phyloP scores from a whole-genome alignment of 768 basidiomycete genomes.

The Grammothele lineata region DNA sequence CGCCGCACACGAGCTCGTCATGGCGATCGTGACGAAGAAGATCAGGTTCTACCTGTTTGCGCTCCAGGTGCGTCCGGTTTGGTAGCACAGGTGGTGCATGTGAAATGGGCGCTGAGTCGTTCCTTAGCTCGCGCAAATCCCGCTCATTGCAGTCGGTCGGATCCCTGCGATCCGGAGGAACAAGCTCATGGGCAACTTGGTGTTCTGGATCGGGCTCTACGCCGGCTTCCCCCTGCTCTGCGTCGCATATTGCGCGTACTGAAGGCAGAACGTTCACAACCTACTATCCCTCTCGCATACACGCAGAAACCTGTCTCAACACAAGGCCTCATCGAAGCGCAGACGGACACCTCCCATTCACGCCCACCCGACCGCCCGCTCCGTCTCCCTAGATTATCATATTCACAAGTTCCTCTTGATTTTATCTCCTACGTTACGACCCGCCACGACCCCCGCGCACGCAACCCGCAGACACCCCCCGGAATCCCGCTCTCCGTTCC shows the following conservation, averaged over 20 bases:
- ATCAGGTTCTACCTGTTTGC: constrained; percentile 30
- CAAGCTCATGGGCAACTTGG: constrained; percentile 74
- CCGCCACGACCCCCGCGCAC: too few relatives aligned
- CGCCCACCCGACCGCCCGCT: too few relatives aligned
- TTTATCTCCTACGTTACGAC: too few relatives aligned
- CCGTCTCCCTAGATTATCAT: too few relatives aligned
- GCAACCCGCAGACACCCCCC: too few relatives aligned
- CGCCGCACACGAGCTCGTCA: constrained; percentile 89
- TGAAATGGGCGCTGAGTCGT: constrained; percentile 62
- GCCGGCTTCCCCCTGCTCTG: constrained; percentile 92
- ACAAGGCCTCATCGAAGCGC: too few relatives aligned
- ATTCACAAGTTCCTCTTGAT: too few relatives aligned
- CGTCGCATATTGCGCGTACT: constrained; percentile 65
- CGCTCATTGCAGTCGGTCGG: constrained; percentile 79
- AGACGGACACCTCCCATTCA: too few relatives aligned
- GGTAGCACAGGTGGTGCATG: constrained; percentile 64
- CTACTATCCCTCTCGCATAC: too few relatives aligned
- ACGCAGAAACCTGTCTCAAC: too few relatives aligned
- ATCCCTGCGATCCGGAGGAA: constrained; percentile 76
- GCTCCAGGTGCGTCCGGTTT: constrained; percentile 42
- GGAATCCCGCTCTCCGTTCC: too few relatives aligned
- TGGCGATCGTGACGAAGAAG: constrained; percentile 94
- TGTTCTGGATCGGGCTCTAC: constrained; percentile 93
- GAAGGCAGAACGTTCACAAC: too few relatives aligned
- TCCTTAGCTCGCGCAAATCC: constrained; percentile 78